Percentiles rank a stretch among this genome's conserved stretches.
These are phyloP conservation scores for Aspergillus heteromorphus DNA, from an alignment of 495 filamentous ascomycete species.

Conservation along the genomic window DNA sequence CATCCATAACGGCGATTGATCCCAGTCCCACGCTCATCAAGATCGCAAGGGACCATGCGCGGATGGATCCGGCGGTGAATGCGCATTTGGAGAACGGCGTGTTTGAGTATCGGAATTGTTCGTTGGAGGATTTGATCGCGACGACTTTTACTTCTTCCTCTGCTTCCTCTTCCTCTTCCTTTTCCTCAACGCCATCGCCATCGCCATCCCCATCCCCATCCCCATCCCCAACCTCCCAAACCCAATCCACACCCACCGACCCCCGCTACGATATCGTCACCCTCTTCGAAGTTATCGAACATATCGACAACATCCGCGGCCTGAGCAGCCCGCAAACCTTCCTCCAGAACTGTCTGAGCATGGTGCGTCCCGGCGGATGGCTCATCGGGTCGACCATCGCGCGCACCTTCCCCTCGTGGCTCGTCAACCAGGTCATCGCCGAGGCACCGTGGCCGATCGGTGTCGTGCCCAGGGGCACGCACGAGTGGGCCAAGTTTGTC, in stretches of 20 bases:
- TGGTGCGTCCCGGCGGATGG: constrained; percentile 89
- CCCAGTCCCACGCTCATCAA: constrained; percentile 72
- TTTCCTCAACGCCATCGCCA: no score
- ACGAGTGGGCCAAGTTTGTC: constrained; percentile 94
- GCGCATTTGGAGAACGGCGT: constrained; percentile 44
- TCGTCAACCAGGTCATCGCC: constrained; percentile 87
- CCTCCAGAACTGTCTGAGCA: constrained; percentile 58
- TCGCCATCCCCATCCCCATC: no score
- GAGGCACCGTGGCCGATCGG: constrained; percentile 72
- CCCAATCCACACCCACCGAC: no score
- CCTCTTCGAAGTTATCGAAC: constrained; percentile 91
- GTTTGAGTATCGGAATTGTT: constrained; percentile 64
- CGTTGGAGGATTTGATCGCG: constrained; percentile 63
- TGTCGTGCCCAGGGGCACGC: constrained; percentile 86
- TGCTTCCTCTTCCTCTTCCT: not conserved
- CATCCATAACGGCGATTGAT: constrained; percentile 75
- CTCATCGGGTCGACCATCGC: constrained; percentile 86
- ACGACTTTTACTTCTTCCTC: constrained; percentile 22
- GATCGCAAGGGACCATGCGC: constrained; percentile 70
- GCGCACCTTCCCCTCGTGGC: constrained; percentile 76
- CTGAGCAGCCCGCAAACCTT: constrained; percentile 60
- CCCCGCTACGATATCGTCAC: constrained; percentile 66
- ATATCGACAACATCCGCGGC: constrained; percentile 49
- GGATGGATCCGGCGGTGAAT: constrained; percentile 54
- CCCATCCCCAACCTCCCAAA: no score